Conservation (phyloP, 257 asterid species). For the Solanum bukasovii region DNA sequence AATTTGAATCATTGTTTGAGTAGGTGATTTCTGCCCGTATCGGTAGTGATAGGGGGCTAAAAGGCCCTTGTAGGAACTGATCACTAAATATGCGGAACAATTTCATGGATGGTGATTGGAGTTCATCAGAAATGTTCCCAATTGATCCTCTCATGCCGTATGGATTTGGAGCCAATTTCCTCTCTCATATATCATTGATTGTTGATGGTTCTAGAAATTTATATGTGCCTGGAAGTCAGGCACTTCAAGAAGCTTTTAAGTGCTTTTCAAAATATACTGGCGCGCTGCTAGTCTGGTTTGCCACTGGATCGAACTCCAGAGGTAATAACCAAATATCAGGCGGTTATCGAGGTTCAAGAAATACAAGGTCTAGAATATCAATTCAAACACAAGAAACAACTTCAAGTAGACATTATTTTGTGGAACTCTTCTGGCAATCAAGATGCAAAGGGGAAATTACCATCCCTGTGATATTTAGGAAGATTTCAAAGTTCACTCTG, state of each 20-base stretch:
- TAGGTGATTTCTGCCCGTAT: not conserved
- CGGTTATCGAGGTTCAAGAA: conserved; percentile 18
- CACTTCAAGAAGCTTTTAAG: conserved; percentile 61
- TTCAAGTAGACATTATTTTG: conserved; percentile 29
- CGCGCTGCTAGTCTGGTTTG: conserved; percentile 54
- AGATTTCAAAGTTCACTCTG: conserved; percentile 48
- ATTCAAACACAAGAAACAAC: conserved; percentile 31
- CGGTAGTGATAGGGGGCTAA: not conserved
- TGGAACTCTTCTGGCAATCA: conserved; percentile 33
- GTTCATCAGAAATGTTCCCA: conserved; percentile 35
- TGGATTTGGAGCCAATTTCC: conserved; percentile 27
- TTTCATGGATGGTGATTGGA: conserved; percentile 45
- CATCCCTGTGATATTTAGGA: conserved; percentile 33
- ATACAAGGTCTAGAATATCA: conserved; percentile 14
- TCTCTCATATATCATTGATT: conserved; percentile 40
- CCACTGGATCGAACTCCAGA: conserved; percentile 47
- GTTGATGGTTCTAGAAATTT: conserved; percentile 47
- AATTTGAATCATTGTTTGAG: not conserved
- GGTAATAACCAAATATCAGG: conserved; percentile 19
- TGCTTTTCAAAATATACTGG: conserved; percentile 67
- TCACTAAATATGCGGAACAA: conserved; percentile 28
- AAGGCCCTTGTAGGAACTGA: not conserved
- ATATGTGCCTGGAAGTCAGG: conserved; percentile 50
- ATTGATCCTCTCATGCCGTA: conserved; percentile 59
- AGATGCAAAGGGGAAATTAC: conserved; percentile 22